Base-by-base conservation (phyloP, 352 stramenopile species). In the Globisporangium heterothallicum region DNA sequence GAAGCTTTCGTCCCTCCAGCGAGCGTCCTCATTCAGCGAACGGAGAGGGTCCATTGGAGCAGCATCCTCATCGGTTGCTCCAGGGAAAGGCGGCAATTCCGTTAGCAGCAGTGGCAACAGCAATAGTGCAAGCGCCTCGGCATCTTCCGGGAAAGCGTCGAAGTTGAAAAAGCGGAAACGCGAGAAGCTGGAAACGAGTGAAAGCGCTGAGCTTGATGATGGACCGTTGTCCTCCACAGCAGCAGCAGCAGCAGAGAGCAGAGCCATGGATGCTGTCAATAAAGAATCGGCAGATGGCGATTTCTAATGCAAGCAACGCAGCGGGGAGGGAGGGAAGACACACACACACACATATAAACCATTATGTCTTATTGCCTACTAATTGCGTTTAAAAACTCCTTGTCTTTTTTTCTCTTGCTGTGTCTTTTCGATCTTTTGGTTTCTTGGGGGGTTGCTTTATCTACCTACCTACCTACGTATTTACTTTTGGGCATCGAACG, bases 131-230 rank as follows among this genome's bases (percentile, higher is more conserved):
- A 71, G 42, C 36, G 43, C 32, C 0, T 10, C 32, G 2, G 8
- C 49, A 5, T 34, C 53, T 25, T n/a, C n/a, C n/a, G 61, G 66
- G 21, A 74, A 74, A 47, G 50, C 59, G 12, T 74, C 70, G 16
- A 78, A 74, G 34, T 56, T 75, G 41, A 84, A 79, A 63, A 84
- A 81, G 55, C 69, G 72, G 42, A 80, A 80, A 57, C 60, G 68
- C 49, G 70, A 80, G 32, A 46, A 58, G 42, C 42, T 62, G 42
- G 54, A 64, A 29, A 61, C 64, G 34, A 42, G 53, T 5, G 42
- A 50, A 18, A 61, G 45, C 38, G 36, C 16, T 18, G 36, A 53
- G 18, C 38, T 42, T 6, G 35, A 35, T n/a, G 27, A 53, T 21
- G 57, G n/a, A n/a, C n/a, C n/a, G n/a, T n/a, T n/a, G n/a, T n/a